Evolutionary conservation across 495 filamentous ascomycete genomes (phyloP).

Genomic region (Oidiodendron maius): DNA sequence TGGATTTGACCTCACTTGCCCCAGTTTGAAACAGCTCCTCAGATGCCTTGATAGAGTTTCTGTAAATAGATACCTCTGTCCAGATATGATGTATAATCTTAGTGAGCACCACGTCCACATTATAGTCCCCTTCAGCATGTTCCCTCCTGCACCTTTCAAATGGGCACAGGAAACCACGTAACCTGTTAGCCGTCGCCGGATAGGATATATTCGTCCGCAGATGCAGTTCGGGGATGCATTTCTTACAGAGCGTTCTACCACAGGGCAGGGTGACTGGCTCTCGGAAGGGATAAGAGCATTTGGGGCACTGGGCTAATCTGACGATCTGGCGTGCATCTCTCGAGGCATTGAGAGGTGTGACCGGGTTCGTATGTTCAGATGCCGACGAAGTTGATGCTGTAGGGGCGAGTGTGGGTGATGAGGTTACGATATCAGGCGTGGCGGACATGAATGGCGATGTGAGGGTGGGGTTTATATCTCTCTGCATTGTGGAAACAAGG

Average conservation of each 20-base stretch:
- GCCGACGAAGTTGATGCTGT: conserved; percentile 7
- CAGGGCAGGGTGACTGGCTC: conserved; percentile 76
- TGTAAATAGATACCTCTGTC: conserved; percentile 35
- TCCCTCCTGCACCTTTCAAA: conserved; percentile 58
- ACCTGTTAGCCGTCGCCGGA: conserved; percentile 55
- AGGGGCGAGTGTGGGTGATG: conserved; percentile 2
- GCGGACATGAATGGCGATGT: conserved; percentile 21
- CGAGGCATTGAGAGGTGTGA: conserved; percentile 31
- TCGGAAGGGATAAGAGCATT: conserved; percentile 63
- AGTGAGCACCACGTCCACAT: conserved; percentile 65
- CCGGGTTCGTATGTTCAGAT: conserved; percentile 17
- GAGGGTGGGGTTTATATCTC: too few relatives aligned
- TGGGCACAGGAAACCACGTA: conserved; percentile 67
- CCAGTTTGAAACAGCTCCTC: conserved; percentile 28
- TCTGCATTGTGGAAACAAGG: too few relatives aligned
- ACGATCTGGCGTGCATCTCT: conserved; percentile 53
- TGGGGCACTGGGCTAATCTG: conserved; percentile 65
- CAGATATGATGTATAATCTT: conserved; percentile 54
- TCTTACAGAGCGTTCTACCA: conserved; percentile 69
- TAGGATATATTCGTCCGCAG: conserved; percentile 65
- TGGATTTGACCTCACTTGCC: conserved; percentile 33
- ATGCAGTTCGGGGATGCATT: conserved; percentile 63
- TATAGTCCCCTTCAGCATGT: conserved; percentile 73
- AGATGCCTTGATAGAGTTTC: conserved; percentile 21
- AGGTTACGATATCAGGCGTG: conserved; percentile 6